These are phyloP conservation scores for Viscum album DNA, from an alignment of 177 flowering plant species.

Conservation along the genomic window DNA sequence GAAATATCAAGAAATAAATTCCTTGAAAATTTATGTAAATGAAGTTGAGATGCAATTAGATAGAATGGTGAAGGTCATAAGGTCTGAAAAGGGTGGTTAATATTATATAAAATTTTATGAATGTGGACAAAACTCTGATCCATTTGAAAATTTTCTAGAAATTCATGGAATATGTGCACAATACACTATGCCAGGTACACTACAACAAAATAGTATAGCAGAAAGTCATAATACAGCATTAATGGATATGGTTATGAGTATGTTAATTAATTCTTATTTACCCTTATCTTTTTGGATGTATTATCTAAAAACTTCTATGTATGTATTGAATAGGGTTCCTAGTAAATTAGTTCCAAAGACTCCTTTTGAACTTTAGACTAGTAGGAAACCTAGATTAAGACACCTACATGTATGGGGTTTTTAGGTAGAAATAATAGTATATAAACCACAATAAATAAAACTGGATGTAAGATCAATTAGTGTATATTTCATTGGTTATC, in stretches of 20 bases:
- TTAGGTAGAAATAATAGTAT: background rate
- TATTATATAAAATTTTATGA: no score
- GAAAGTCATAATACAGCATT: background rate
- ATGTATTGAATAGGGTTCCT: background rate
- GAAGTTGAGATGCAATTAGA: no score
- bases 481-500: background rate
- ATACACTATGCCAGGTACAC: background rate
- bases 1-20: background rate
- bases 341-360: background rate
- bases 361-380: background rate
- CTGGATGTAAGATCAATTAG: background rate
- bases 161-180: background rate
- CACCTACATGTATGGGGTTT: conserved; percentile 3
- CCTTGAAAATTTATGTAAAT: no score
- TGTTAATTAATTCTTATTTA: background rate
- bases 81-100: no score
- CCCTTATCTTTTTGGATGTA: background rate
- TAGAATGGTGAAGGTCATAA: no score
- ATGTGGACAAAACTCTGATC: background rate
- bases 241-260: no score
- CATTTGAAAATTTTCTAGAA: background rate
- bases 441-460: conserved; percentile 1
- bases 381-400: background rate
- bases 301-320: background rate
- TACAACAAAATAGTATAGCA: background rate